Evolutionary conservation across 1,284 basidiomycete genomes (phyloP).

Genomic region (Austroboletus sp.): DNA sequence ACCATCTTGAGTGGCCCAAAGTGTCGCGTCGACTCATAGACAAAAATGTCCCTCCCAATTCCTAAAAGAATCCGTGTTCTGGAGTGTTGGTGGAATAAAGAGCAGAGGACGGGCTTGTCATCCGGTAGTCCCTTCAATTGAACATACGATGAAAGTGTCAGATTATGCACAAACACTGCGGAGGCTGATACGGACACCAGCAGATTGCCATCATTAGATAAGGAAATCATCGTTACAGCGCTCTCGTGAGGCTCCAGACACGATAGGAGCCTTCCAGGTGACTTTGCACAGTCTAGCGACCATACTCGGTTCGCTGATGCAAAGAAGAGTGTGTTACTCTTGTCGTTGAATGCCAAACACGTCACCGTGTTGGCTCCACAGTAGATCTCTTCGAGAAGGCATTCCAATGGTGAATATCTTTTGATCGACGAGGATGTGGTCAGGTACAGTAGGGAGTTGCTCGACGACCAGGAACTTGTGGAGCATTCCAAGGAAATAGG

Average conservation of each 20-base stretch:
- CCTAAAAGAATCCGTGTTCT: slow-evolving; percentile 53
- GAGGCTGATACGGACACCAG: slow-evolving; percentile 50
- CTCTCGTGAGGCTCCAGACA: slow-evolving; percentile 59
- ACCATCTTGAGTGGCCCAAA: slow-evolving; percentile 50
- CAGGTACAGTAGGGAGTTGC: slow-evolving; percentile 50
- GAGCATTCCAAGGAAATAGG: slow-evolving; percentile 39
- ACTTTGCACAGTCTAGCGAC: slow-evolving; percentile 51
- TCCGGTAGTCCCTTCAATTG: slow-evolving; percentile 47
- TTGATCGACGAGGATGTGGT: slow-evolving; percentile 42
- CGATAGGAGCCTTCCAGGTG: slow-evolving; percentile 43
- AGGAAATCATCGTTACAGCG: slow-evolving; percentile 44
- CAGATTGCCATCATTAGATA: slow-evolving; percentile 53
- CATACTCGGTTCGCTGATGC: slow-evolving; percentile 48
- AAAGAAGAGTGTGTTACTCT: slow-evolving; percentile 41
- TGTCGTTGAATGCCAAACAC: slow-evolving; percentile 43
- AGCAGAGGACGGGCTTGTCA: slow-evolving; percentile 37
- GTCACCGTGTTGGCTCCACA: slow-evolving; percentile 31
- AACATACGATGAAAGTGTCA: slow-evolving; percentile 43
- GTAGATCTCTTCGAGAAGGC: slow-evolving; percentile 40
- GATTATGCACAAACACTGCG: slow-evolving; percentile 54
- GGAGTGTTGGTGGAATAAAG: slow-evolving; percentile 54
- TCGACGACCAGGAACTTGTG: slow-evolving; percentile 48
- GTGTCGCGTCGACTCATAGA: slow-evolving; percentile 58
- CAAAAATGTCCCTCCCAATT: slow-evolving; percentile 45
- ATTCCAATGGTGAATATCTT: slow-evolving; percentile 46